Percentiles rank a stretch among this genome's conserved stretches.
phyloP scores from a whole-genome alignment of 2,329 filamentous ascomycete species.

The Elsinoe necatrix region DNA sequence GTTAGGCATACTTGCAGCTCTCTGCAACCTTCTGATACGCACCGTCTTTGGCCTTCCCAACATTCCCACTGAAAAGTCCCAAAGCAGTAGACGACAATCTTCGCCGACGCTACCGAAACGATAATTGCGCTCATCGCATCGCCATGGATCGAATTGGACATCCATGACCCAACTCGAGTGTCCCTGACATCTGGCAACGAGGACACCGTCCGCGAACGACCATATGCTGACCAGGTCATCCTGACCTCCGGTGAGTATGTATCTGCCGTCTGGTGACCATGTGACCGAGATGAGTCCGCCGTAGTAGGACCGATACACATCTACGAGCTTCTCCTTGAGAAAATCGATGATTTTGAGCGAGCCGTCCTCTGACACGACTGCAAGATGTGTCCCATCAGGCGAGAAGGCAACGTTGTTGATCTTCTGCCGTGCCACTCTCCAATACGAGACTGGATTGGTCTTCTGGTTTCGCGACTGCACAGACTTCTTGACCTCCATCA shows the following conservation, averaged over 20 bases:
- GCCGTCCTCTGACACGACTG: conserved; percentile 86
- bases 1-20: background rate
- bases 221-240: conserved; percentile 96
- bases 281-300: conserved; percentile 87
- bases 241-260: conserved; percentile 88
- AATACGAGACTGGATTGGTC: conserved; percentile 80
- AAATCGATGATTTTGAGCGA: conserved; percentile 86
- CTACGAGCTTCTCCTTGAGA: conserved; percentile 76
- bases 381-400: conserved; percentile 76
- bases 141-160: conserved; percentile 93
- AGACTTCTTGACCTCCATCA: conserved; percentile 73
- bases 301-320: conserved; percentile 85
- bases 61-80: conserved; percentile 98
- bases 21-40: conserved; percentile 33
- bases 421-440: conserved; percentile 84
- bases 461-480: conserved; percentile 92
- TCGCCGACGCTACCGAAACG: conserved; percentile 94
- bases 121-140: conserved; percentile 91
- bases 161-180: conserved; percentile 93
- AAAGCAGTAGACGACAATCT: conserved; percentile 80
- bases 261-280: conserved; percentile 96
- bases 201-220: conserved; percentile 72
- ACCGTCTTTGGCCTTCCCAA: conserved; percentile 81
- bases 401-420: conserved; percentile 91
- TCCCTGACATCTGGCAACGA: conserved; percentile 87